Conservation (phyloP, 306 rosid genomes). For the Ammopiptanthus mongolicus region DNA sequence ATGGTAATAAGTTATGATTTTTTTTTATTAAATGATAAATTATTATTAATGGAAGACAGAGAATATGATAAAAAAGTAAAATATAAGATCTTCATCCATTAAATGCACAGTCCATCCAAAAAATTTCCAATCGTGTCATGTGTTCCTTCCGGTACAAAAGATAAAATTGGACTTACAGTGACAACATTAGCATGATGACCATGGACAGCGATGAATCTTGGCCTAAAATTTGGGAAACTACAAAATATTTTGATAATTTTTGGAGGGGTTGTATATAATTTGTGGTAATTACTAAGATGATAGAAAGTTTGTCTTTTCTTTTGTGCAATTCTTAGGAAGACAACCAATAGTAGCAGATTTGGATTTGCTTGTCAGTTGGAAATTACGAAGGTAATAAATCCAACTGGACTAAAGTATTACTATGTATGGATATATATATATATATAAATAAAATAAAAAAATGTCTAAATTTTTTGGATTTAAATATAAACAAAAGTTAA, state of each 20-base stretch:
- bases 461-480: too few relatives aligned
- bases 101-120: neutral
- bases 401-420: neutral
- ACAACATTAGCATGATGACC: neutral
- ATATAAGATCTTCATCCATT: too few relatives aligned
- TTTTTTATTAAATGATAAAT: too few relatives aligned
- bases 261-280: neutral
- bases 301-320: neutral
- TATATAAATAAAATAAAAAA: too few relatives aligned
- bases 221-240: neutral
- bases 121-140: neutral
- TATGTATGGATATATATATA: too few relatives aligned
- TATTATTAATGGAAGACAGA: too few relatives aligned
- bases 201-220: neutral
- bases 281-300: neutral
- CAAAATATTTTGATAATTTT: neutral
- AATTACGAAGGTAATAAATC: neutral
- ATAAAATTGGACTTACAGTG: neutral
- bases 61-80: too few relatives aligned
- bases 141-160: neutral
- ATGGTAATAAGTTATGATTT: too few relatives aligned
- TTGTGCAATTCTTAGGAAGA: neutral
- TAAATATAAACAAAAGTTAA: too few relatives aligned
- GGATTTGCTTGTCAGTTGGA: neutral
- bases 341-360: neutral